Percentiles rank a stretch among this genome's conserved stretches.
phyloP scores from a whole-genome alignment of 495 filamentous ascomycete genomes.

The Clavariopsis aquatica region DNA sequence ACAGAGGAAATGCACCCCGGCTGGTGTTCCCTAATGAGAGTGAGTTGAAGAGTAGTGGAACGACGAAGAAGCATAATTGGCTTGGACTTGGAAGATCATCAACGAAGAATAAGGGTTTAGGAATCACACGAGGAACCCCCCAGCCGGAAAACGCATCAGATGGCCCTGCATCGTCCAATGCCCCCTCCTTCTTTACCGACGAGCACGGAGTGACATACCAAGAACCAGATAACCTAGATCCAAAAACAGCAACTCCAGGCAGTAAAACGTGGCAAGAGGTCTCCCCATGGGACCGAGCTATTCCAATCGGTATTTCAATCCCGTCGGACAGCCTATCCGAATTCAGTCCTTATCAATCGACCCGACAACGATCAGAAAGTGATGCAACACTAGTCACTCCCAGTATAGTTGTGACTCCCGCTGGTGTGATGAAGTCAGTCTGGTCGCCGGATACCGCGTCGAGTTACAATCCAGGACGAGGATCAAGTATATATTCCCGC shows the following conservation, averaged over 20 bases:
- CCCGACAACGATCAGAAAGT: slow-evolving; percentile 30
- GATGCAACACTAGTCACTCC: slow-evolving; percentile 51
- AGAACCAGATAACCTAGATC: not conserved
- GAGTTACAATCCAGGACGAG: slow-evolving; percentile 46
- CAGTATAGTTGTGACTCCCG: slow-evolving; percentile 67
- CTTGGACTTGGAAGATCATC: slow-evolving; percentile 26
- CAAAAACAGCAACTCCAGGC: slow-evolving; percentile 24
- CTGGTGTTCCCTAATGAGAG: slow-evolving; percentile 41
- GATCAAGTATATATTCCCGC: slow-evolving; percentile 72
- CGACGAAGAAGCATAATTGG: slow-evolving; percentile 24
- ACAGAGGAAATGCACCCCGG: slow-evolving; percentile 35
- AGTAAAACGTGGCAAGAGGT: slow-evolving; percentile 50
- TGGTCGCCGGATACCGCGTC: slow-evolving; percentile 58
- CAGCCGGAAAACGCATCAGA: slow-evolving; percentile 9
- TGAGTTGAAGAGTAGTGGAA: slow-evolving; percentile 17
- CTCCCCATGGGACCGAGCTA: slow-evolving; percentile 72
- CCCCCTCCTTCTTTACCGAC: not conserved
- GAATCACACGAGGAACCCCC: slow-evolving; percentile 28
- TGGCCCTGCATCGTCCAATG: not conserved
- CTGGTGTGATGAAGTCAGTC: slow-evolving; percentile 56
- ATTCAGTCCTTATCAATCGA: slow-evolving; percentile 37
- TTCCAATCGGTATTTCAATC: slow-evolving; percentile 77
- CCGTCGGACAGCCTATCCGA: slow-evolving; percentile 59
- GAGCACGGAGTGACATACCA: not conserved
- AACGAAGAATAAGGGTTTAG: slow-evolving; percentile 24